Percentiles rank a stretch among this genome's conserved stretches.
phyloP scores from a whole-genome alignment of 2,329 filamentous ascomycete genomes.

The Ceratocystiopsis sp. region DNA sequence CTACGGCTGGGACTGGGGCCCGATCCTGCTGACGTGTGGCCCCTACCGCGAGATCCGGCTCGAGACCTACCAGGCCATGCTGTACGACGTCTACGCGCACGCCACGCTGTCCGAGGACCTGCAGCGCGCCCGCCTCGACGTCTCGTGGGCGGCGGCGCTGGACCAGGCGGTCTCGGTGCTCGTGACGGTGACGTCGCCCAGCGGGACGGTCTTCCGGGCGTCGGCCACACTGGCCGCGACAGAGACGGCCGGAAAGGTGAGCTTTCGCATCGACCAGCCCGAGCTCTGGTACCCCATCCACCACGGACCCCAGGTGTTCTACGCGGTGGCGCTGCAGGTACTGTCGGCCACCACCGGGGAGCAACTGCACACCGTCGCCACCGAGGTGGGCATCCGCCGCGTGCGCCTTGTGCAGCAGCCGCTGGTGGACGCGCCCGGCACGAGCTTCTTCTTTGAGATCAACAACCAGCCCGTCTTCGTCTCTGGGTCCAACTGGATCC shows the following conservation, averaged over 20 bases:
- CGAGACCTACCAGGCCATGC: conserved; percentile 38
- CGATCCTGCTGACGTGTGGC: conserved; percentile 42
- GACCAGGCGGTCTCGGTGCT: neutral
- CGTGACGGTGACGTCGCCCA: neutral
- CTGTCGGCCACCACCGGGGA: neutral
- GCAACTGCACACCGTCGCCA: neutral
- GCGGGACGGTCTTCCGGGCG: neutral
- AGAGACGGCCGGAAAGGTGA: neutral
- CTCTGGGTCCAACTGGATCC: conserved; percentile 22
- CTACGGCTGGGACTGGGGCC: conserved; percentile 60
- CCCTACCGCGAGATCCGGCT: conserved; percentile 51
- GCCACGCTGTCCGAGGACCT: neutral
- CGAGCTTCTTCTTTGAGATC: conserved; percentile 6
- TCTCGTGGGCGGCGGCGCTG: neutral
- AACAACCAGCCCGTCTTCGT: conserved; percentile 17
- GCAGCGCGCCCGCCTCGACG: neutral
- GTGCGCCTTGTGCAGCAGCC: conserved; percentile 3
- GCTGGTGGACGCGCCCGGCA: conserved; percentile 1
- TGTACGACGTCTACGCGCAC: conserved; percentile 20
- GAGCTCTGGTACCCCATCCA: conserved; percentile 5
- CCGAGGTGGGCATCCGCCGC: conserved; percentile 1
- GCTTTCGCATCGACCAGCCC: neutral
- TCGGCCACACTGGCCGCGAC: neutral
- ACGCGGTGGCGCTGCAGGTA: neutral
- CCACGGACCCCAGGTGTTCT: conserved; percentile 4